A percentile compares a stretch with the other conserved stretches of the same genome.
phyloP scores from a whole-genome alignment of 257 asterid genomes.

The Leptodermis oblonga region DNA sequence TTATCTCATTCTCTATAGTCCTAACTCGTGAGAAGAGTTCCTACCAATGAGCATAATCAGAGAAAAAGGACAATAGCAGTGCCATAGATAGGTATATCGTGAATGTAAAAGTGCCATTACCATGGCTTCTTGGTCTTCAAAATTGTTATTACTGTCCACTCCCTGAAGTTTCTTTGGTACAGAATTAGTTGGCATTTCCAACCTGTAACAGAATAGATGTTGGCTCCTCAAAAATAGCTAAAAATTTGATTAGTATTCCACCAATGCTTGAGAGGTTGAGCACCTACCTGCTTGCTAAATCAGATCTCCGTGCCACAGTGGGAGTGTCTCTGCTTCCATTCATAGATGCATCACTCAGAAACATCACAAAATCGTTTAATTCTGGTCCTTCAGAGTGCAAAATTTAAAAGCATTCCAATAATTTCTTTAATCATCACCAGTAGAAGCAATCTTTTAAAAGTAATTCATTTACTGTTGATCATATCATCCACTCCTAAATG shows the following conservation, averaged over 20 bases:
- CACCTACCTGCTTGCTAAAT: constrained; percentile 47
- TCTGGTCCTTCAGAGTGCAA: neutral
- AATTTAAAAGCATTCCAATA: neutral
- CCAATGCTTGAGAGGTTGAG: constrained; percentile 16
- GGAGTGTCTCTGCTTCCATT: constrained; percentile 42
- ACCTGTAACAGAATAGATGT: constrained; percentile 38
- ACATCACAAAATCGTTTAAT: neutral
- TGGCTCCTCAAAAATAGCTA: constrained; percentile 6
- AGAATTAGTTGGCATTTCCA: constrained; percentile 43
- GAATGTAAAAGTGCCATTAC: constrained; percentile 38
- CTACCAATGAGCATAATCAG: constrained; percentile 30
- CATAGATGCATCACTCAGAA: constrained; percentile 34
- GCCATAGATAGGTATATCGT: neutral
- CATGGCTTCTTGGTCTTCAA: constrained; percentile 65
- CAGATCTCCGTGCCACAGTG: constrained; percentile 33
- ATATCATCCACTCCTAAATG: neutral
- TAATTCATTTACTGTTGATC: neutral
- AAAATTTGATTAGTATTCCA: constrained; percentile 13
- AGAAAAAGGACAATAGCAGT: constrained; percentile 5
- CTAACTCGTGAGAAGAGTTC: constrained; percentile 60
- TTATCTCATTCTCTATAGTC: constrained; percentile 68
- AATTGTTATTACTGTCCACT: constrained; percentile 34
- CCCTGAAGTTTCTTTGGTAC: constrained; percentile 43
- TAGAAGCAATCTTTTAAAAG: neutral
- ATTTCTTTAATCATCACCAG: constrained; percentile 8